Evolutionary conservation across 164 flowering plant species (phyloP), one percentile per base, ranked within the genome.

Genomic region (Nymphaea thermarum): DNA sequence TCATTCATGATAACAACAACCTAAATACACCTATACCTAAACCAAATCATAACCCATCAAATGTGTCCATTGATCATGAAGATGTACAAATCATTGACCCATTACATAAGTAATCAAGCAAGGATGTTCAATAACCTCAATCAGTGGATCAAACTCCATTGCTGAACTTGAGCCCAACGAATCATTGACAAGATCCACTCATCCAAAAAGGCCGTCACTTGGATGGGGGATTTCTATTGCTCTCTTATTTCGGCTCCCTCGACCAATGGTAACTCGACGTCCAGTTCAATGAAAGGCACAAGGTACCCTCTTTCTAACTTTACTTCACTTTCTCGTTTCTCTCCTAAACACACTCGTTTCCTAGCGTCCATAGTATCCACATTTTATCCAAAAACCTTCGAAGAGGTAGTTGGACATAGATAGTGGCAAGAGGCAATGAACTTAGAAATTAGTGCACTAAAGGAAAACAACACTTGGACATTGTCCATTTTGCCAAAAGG

Each of bases 401-500:
- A n/a, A 3, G 7, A 17, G 41, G 60, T 41, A 12, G 42, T 14
- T 3, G 8, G 41, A 55, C 14, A 42, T 41, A 41, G 16, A n/a
- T 3, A 57, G 5, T 67, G 60, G 43, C 8, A 2, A 2, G 63
- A 8, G 4, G 69, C 62, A 3, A 67, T 67, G 69, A 25, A 61
- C 3, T 11, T 5, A 3, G 3, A 67, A 67, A 12, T 67, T 53
- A 4, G 5, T 4, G 44, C 69, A 15, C 45, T 55, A 25, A 5
- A 67, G 5, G 42, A 5, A 3, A 67, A 67, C 36, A 53, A 67
- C 45, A 53, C 69, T 53, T 67, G 69, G 69, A 67, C n/a, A 3
- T 3, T 4, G 3, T 1, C 17, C 3, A 15, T 16, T 8, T 15
- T 67, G 2, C 61, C 43, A 18, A 17, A 10, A 5, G 4, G 25